Evolutionary conservation across 2,329 filamentous ascomycete species (phyloP).

Genomic region (Alternaria solani): DNA sequence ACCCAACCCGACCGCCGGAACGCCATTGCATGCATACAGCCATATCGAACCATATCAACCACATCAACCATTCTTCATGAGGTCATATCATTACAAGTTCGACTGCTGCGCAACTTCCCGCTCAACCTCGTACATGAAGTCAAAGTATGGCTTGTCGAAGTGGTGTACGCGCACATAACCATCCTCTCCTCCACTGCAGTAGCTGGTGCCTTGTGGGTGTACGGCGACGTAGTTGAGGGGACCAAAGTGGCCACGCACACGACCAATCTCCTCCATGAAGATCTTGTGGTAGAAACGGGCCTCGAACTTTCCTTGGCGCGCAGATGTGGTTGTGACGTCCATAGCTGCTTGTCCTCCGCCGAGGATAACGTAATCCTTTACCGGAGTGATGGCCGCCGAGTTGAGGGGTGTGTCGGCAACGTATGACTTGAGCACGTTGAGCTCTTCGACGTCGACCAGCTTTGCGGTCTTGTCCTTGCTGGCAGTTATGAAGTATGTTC

Average conservation of each 20-base stretch:
- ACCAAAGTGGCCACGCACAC: constrained; percentile 96
- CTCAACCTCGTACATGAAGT: constrained; percentile 99
- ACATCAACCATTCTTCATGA: constrained; percentile 29
- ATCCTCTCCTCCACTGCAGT: constrained; percentile 96
- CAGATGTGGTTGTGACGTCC: constrained; percentile 95
- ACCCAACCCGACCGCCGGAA: constrained; percentile 40
- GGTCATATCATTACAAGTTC: constrained; percentile 42
- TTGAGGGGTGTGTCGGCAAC: constrained; percentile 92
- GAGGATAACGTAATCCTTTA: constrained; percentile 97
- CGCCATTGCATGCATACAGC: constrained; percentile 50
- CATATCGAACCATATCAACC: constrained; percentile 20
- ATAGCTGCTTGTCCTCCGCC: constrained; percentile 98
- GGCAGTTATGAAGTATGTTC: constrained; percentile 97
- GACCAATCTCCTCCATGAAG: constrained; percentile 97
- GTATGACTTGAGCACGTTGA: constrained; percentile 94
- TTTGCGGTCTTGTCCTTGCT: constrained; percentile 98
- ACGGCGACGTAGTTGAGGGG: constrained; percentile 95
- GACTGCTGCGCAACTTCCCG: constrained; percentile 66
- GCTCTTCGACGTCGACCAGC: constrained; percentile 85
- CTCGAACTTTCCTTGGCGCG: constrained; percentile 98
- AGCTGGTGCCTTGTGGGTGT: constrained; percentile 88
- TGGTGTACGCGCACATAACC: constrained; percentile 98
- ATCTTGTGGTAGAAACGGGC: constrained; percentile 99
- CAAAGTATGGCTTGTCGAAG: constrained; percentile 98
- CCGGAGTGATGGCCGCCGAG: constrained; percentile 89